Base-by-base conservation (phyloP, 257 asterid genomes). In the Solanum bukasovii region DNA sequence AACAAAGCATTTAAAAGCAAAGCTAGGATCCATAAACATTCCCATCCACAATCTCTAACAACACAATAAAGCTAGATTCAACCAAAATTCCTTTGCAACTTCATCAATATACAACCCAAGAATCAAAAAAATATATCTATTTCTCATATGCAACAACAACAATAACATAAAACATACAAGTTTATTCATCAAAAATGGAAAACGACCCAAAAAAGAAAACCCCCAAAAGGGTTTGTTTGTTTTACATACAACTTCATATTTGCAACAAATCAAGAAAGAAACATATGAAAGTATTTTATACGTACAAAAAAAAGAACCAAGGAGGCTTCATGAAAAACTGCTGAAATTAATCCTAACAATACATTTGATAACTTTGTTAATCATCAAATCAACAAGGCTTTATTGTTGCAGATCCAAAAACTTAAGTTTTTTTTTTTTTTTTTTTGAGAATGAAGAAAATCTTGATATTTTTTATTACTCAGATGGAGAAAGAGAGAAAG, bases 241-340 rank as follows among this genome's bases (percentile, higher is more conserved):
- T 63, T 7, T 79, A 44, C 31, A 79, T 44, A 8, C 75, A 78
- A 79, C 25, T 46, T 40, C 40, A 35, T 49, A 77, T 71, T 34
- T 18, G 63, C 46, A 88, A 65, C n/a, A 56, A 56, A 56, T 56
- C 67, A 56, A 56, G 67, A 56, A 20, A 56, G n/a, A 56, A 20
- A 56, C 67, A 56, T 56, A 56, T 11, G 38, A 31, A 86, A 29
- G 44, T n/a, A 44, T 1, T 11, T 52, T 86, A 90, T 88, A 74
- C 56, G 52, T 74, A 91, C 88, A 88, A 68, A 92, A 88, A 21
- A 21, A 86, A 34, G 87, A 92, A 91, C 96, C 93, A 90, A 87
- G 91, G 93, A 90, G 92, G 96, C 93, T 91, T 88, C 95, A 94
- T 90, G 85, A 93, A 93, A 82, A 16, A 65, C 44, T 9, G 42